Base-by-base conservation (phyloP, 2,329 filamentous ascomycete genomes). In the Hawksworthiomyces lignivorus region DNA sequence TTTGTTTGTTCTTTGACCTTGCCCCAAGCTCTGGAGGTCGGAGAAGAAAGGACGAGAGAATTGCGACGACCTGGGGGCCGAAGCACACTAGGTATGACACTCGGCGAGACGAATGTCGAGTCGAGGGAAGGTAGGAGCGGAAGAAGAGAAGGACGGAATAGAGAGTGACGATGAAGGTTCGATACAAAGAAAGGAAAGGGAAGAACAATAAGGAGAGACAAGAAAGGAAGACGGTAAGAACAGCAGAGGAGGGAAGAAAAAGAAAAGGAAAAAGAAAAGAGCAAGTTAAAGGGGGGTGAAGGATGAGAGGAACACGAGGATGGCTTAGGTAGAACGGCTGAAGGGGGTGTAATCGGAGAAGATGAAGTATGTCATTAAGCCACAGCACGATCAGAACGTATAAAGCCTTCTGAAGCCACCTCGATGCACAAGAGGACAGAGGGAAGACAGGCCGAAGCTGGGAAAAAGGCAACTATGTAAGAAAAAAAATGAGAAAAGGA, bases 401-500 rank as follows among this genome's bases (percentile, higher is more conserved):
- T n/a, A n/a, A n/a, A n/a, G n/a, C n/a, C n/a, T n/a, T n/a, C n/a
- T n/a, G n/a, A n/a, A n/a, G n/a, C n/a, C n/a, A n/a, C n/a, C n/a
- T n/a, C n/a, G 31, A 33, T 18, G 17, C 18, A 19, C 14, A 33
- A 18, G 14, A 18, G 17, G 31, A 19, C 18, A 17, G 17, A 9
- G 31, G 31, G 7, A 33, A 18, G 8, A 19, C 9, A 6, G 6
- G 17, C 15, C 31, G 31, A 18, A 19, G 20, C 41, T 39, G 32
- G 31, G 36, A 24, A 30, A 36, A 24, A 33, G 32, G 17, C 37
- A 26, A 36, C 39, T 38, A 27, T n/a, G n/a, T n/a, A 45, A 48
- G 27, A 15, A 41, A 43, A 47, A 37, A 32, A 44, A 37, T 29
- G 40, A n/a, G n/a, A n/a, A n/a, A n/a, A n/a, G n/a, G n/a, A n/a